Conservation (phyloP, 1,284 basidiomycete genomes). For the Tilletia caries region DNA sequence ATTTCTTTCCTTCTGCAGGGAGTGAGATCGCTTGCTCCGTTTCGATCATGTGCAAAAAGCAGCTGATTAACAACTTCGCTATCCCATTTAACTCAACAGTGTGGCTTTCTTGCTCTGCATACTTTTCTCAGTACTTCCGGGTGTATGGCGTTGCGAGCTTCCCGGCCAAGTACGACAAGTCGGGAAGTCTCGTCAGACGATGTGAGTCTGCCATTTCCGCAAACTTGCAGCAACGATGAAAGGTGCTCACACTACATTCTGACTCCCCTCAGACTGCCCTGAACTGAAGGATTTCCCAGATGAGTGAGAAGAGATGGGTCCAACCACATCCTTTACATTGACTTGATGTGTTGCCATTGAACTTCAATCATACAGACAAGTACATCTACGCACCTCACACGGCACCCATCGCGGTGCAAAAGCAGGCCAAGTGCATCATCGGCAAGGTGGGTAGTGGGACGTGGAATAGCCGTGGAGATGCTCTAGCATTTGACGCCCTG, state of each 20-base stretch:
- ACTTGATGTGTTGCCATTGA: too few relatives aligned
- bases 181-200: constrained; percentile 56
- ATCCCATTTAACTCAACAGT: constrained; percentile 32
- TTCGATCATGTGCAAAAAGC: too few relatives aligned
- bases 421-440: constrained; percentile 41
- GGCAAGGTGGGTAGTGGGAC: too few relatives aligned
- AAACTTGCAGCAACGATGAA: too few relatives aligned
- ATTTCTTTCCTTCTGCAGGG: too few relatives aligned
- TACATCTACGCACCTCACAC: constrained; percentile 44
- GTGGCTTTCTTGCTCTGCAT: constrained; percentile 59
- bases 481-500: too few relatives aligned
- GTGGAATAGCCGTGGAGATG: too few relatives aligned
- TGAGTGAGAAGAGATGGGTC: background rate
- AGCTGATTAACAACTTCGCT: background rate
- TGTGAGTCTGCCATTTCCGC: constrained; percentile 23
- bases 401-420: constrained; percentile 38
- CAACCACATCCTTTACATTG: background rate
- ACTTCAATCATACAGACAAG: constrained; percentile 24
- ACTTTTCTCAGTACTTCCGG: constrained; percentile 54
- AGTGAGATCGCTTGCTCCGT: background rate
- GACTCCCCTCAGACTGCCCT: constrained; percentile 50
- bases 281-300: constrained; percentile 35
- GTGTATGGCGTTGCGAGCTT: constrained; percentile 57
- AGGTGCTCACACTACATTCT: background rate
- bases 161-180: constrained; percentile 57